These are phyloP conservation scores for Amyloporia xantha DNA, from an alignment of 768 basidiomycete genomes.

Conservation along the genomic window DNA sequence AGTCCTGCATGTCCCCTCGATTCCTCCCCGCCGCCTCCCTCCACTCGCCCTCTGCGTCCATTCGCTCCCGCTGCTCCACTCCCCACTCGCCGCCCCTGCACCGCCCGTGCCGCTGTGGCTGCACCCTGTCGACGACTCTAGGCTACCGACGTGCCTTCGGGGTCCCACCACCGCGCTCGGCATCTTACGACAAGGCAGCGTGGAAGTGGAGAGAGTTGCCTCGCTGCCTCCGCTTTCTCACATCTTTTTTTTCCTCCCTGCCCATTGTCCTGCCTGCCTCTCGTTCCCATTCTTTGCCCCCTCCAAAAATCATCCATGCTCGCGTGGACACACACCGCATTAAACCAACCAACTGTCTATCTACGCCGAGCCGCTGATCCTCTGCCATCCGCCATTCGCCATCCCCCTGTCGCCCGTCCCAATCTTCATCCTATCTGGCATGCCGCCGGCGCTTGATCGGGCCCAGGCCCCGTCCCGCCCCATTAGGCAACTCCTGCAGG, in stretches of 20 bases:
- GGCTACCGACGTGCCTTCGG: background rate
- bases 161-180: background rate
- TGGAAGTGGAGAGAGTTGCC: constrained; percentile 8
- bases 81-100: background rate
- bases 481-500: background rate
- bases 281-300: background rate
- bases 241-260: background rate
- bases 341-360: background rate
- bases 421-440: background rate
- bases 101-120: background rate
- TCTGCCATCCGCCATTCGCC: background rate
- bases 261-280: background rate
- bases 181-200: constrained; percentile 1
- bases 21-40: constrained; percentile 2
- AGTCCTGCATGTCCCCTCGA: constrained; percentile 2
- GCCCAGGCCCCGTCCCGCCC: constrained; percentile 1
- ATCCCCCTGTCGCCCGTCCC: background rate
- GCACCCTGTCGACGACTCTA: too few relatives aligned
- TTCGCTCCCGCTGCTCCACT: background rate
- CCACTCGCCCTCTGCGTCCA: background rate
- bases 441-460: background rate
- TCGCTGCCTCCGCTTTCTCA: constrained; percentile 1
- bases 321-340: background rate
- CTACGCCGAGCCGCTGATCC: background rate
- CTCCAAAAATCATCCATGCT: background rate